Conservation (phyloP, 176 grass and related monocot genomes). For the Bolboschoenus planiculmis region DNA sequence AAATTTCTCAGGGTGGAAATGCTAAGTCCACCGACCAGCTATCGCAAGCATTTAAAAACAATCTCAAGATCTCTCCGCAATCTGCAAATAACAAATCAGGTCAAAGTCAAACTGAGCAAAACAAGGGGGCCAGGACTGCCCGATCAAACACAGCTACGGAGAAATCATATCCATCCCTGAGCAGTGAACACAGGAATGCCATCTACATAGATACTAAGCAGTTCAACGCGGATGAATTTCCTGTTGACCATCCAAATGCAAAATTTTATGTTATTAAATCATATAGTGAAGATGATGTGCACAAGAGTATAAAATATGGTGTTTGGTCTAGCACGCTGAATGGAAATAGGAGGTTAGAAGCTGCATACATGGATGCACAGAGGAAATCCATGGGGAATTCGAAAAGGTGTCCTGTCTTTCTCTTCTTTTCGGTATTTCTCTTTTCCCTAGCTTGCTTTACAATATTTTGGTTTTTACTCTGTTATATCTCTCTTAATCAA, state of each 20-base stretch:
- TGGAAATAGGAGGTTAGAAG: constrained; percentile 58
- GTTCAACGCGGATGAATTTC: constrained; percentile 48
- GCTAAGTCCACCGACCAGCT: background rate
- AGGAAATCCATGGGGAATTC: constrained; percentile 27
- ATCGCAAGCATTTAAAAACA: background rate
- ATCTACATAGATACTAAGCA: constrained; percentile 39
- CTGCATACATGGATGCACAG: constrained; percentile 48
- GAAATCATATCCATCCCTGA: constrained; percentile 27
- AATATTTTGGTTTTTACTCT: background rate
- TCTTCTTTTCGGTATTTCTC: constrained; percentile 70
- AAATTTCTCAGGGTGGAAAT: constrained; percentile 16
- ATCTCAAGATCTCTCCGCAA: constrained; percentile 5
- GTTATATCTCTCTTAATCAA: background rate
- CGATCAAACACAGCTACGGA: constrained; percentile 13
- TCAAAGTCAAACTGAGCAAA: constrained; percentile 23
- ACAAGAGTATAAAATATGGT: constrained; percentile 81
- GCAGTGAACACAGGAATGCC: constrained; percentile 16
- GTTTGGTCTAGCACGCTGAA: constrained; percentile 74
- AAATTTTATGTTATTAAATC: constrained; percentile 86
- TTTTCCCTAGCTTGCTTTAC: background rate
- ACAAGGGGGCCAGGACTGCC: constrained; percentile 36
- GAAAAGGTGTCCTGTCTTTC: constrained; percentile 53
- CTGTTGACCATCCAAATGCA: constrained; percentile 53
- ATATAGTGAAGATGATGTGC: constrained; percentile 81
- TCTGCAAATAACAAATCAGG: background rate